Conservation (phyloP, 2,329 filamentous ascomycete genomes). For the Phialemonium atrogriseum region DNA sequence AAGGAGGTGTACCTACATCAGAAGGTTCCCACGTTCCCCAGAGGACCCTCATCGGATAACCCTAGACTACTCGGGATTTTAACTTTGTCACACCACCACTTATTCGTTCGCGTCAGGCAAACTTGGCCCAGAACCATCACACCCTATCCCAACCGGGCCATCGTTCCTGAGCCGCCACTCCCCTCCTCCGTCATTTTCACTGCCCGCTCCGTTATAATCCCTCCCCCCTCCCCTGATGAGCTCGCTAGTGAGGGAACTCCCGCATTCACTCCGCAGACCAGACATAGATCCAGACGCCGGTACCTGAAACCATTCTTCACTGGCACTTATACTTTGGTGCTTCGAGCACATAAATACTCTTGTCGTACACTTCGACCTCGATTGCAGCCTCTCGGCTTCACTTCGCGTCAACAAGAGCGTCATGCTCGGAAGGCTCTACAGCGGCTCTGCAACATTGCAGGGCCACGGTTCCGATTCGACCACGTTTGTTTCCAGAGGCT, state of each 20-base stretch:
- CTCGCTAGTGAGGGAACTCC: conserved; percentile 31
- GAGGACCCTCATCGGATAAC: too few relatives aligned
- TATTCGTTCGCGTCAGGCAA: too few relatives aligned
- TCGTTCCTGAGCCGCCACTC: conserved; percentile 2
- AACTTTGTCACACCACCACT: too few relatives aligned
- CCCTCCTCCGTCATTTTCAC: conserved; percentile 6
- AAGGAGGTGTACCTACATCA: too few relatives aligned
- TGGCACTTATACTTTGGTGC: conserved; percentile 1
- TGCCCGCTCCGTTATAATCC: too few relatives aligned
- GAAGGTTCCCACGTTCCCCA: too few relatives aligned
- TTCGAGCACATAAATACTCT: neutral
- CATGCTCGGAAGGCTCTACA: conserved; percentile 3
- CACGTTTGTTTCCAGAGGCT: conserved; percentile 1
- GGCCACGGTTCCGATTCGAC: conserved; percentile 4
- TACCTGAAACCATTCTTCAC: conserved; percentile 13
- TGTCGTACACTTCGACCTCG: neutral
- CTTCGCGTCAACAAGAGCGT: too few relatives aligned
- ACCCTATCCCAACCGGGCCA: too few relatives aligned
- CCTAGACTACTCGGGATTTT: too few relatives aligned
- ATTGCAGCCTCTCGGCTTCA: too few relatives aligned
- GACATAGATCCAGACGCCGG: too few relatives aligned
- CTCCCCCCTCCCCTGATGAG: conserved; percentile 23
- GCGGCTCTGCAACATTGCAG: conserved; percentile 1
- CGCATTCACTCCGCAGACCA: conserved; percentile 10
- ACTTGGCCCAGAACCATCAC: too few relatives aligned